Evolutionary conservation across 2,329 filamentous ascomycete species (phyloP).

Genomic region (Colletotrichum gloeosporioides): DNA sequence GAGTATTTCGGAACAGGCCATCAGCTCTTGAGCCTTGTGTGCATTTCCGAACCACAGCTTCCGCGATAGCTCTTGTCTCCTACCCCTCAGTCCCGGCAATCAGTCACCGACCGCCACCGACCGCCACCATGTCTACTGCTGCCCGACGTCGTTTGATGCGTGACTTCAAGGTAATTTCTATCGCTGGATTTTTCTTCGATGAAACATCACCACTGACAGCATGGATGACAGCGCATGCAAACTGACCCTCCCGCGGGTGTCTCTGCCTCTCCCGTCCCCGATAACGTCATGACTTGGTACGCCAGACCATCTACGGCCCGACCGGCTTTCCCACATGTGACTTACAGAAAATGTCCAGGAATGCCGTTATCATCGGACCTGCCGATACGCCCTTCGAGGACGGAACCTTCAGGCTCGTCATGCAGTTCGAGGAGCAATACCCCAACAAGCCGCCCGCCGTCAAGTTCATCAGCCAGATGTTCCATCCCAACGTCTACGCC

Average conservation of each 20-base stretch:
- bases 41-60: not conserved
- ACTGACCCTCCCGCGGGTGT: constrained; percentile 97
- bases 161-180: constrained; percentile 85
- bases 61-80: not conserved
- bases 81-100: constrained; percentile 7
- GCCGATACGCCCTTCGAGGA: constrained; percentile 98
- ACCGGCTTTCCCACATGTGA: not conserved
- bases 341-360: constrained; percentile 62
- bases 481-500: constrained; percentile 97
- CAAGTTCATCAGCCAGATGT: constrained; percentile 99
- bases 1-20: not conserved
- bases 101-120: constrained; percentile 23
- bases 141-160: constrained; percentile 97
- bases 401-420: constrained; percentile 94
- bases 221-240: constrained; percentile 83
- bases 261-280: constrained; percentile 92
- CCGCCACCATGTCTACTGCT: constrained; percentile 75
- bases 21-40: not conserved
- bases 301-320: constrained; percentile 26
- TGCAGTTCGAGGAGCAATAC: constrained; percentile 99
- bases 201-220: not conserved
- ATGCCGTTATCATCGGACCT: constrained; percentile 96
- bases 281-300: constrained; percentile 97
- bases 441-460: constrained; percentile 97
- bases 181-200: not conserved